phyloP scores from a whole-genome alignment of 2,329 filamentous ascomycete species.

The Phialophora expanda region DNA sequence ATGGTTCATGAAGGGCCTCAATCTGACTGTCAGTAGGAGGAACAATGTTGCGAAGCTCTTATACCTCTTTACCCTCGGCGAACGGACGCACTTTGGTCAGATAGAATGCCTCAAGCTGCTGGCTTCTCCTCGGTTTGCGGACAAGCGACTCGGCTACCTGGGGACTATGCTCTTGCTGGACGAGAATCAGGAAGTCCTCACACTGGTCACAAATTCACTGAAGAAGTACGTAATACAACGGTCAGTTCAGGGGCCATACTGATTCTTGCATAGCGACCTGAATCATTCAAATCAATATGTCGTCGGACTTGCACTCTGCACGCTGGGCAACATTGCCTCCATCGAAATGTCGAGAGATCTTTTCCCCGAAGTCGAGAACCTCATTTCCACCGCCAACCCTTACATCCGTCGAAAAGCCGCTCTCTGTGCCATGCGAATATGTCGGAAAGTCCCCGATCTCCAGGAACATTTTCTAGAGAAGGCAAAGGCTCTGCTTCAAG shows the following conservation, averaged over 20 bases:
- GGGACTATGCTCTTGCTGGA: constrained; percentile 95
- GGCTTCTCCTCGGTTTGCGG: constrained; percentile 94
- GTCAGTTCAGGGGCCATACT: constrained; percentile 39
- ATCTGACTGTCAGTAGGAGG: constrained; percentile 62
- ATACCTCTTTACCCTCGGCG: constrained; percentile 96
- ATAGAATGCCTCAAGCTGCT: constrained; percentile 98
- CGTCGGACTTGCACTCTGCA: constrained; percentile 93
- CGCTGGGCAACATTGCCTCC: constrained; percentile 95
- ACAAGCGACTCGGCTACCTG: constrained; percentile 94
- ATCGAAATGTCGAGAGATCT: constrained; percentile 98
- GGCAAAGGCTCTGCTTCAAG: constrained; percentile 81
- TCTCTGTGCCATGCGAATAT: constrained; percentile 98
- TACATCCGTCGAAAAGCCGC: constrained; percentile 97
- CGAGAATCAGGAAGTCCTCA: constrained; percentile 98
- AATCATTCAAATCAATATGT: constrained; percentile 99
- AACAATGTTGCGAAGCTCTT: constrained; percentile 99
- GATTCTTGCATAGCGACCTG: constrained; percentile 72
- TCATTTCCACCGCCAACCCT: constrained; percentile 92
- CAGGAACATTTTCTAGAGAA: constrained; percentile 98
- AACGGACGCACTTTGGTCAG: constrained; percentile 97
- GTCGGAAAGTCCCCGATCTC: constrained; percentile 93
- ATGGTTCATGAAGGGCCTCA: neutral
- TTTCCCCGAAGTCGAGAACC: constrained; percentile 91
- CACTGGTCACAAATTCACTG: constrained; percentile 93
- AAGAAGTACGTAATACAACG: constrained; percentile 73